phyloP scores from a whole-genome alignment of 371 early-diverging fungal species.

The Mucor mucedo region DNA sequence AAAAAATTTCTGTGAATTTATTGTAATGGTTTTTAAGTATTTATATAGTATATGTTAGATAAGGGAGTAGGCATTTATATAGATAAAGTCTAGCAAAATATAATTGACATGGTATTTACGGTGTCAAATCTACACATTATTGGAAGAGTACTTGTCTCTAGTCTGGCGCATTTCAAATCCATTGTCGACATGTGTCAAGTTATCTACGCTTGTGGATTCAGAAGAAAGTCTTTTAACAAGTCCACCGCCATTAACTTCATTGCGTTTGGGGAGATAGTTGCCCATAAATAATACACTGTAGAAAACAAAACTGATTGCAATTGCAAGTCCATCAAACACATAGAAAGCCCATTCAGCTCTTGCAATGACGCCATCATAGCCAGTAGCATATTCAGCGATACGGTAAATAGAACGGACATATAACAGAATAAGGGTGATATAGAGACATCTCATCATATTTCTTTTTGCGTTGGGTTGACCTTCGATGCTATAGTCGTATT shows the following conservation, averaged over 20 bases:
- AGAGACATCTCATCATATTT: conserved; percentile 14
- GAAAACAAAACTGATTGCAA: conserved; percentile 9
- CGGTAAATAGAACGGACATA: conserved; percentile 30
- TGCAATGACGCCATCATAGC: conserved; percentile 15
- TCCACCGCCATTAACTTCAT: neutral
- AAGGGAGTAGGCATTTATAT: too few relatives aligned
- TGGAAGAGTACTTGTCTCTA: neutral
- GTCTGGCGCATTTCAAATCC: neutral
- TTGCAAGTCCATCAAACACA: conserved; percentile 23
- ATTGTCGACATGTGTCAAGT: neutral
- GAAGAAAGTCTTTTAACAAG: neutral
- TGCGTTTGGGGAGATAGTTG: conserved; percentile 18
- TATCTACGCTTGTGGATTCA: neutral
- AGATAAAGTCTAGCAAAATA: too few relatives aligned
- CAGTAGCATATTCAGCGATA: conserved; percentile 25
- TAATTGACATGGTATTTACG: too few relatives aligned
- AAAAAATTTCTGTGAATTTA: too few relatives aligned
- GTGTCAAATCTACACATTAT: neutral
- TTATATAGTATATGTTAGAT: too few relatives aligned
- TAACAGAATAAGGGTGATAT: conserved; percentile 17
- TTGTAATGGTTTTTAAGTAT: too few relatives aligned
- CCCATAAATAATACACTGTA: conserved; percentile 24
- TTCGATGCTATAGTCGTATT: conserved; percentile 13
- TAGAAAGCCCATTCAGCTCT: conserved; percentile 27
- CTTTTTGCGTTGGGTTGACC: conserved; percentile 17